These are phyloP conservation scores for Linaria vulgaris DNA, from an alignment of 257 asterid genomes.

Conservation along the genomic window DNA sequence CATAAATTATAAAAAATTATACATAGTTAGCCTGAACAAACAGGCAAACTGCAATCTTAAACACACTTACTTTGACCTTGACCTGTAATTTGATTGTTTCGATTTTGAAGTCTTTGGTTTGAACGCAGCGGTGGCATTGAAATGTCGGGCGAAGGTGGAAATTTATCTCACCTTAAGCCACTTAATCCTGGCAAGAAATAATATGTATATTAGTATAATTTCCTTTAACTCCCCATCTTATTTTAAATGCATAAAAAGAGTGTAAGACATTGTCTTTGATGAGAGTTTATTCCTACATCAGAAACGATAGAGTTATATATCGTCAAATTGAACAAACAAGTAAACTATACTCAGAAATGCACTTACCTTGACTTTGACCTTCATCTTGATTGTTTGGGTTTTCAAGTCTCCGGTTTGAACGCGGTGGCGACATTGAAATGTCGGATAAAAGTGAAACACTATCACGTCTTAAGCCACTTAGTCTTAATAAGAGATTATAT, in stretches of 20 bases:
- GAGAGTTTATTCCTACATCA: too few relatives aligned
- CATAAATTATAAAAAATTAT: not conserved
- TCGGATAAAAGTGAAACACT: too few relatives aligned
- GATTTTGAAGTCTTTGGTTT: not conserved
- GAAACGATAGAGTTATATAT: too few relatives aligned
- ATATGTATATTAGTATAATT: not conserved
- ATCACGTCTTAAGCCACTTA: too few relatives aligned
- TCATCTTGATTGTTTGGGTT: too few relatives aligned
- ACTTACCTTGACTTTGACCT: too few relatives aligned
- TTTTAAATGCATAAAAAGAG: not conserved
- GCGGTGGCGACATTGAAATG: too few relatives aligned
- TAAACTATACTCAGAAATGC: too few relatives aligned
- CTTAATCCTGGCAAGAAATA: conserved; percentile 7
- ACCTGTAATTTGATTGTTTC: not conserved
- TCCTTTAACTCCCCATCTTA: not conserved
- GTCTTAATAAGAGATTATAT: too few relatives aligned
- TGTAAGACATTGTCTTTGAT: too few relatives aligned
- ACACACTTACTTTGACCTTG: not conserved
- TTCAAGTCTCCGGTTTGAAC: too few relatives aligned
- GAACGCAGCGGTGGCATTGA: not conserved
- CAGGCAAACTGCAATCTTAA: not conserved
- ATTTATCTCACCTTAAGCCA: not conserved
- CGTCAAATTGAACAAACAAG: too few relatives aligned
- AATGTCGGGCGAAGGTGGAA: conserved; percentile 1
- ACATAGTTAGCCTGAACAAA: not conserved